These are phyloP conservation scores for Fusarium falciforme DNA, from an alignment of 2,329 filamentous ascomycete genomes.

Conservation along the genomic window DNA sequence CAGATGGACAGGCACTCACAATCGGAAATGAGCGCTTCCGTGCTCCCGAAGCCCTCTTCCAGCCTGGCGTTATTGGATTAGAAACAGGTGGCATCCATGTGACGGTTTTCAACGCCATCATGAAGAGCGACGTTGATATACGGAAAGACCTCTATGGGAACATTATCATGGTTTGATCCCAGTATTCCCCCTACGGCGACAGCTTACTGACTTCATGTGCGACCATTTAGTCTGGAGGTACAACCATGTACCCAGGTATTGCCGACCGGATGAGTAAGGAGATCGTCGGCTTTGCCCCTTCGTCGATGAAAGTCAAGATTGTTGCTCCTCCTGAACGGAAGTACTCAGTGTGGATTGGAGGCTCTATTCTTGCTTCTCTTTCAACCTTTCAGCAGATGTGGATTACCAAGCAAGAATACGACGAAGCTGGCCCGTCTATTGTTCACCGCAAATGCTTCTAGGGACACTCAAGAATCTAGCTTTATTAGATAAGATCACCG, in stretches of 20 bases:
- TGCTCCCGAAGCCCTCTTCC: slow-evolving; percentile 99
- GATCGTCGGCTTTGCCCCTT: slow-evolving; percentile 98
- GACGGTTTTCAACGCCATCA: slow-evolving; percentile 99
- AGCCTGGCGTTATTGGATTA: slow-evolving; percentile 97
- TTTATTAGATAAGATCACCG: neutral
- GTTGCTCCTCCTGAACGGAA: slow-evolving; percentile 99
- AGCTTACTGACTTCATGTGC: neutral
- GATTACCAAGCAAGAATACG: slow-evolving; percentile 99
- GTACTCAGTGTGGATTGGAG: slow-evolving; percentile 99
- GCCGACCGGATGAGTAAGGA: slow-evolving; percentile 99
- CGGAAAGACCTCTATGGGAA: slow-evolving; percentile 99
- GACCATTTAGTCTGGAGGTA: slow-evolving; percentile 92
- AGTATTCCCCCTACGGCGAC: neutral
- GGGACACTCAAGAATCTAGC: slow-evolving; percentile 57
- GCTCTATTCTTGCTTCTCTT: slow-evolving; percentile 98
- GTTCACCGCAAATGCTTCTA: slow-evolving; percentile 99
- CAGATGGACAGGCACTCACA: slow-evolving; percentile 99
- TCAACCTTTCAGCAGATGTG: slow-evolving; percentile 99
- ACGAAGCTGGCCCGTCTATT: slow-evolving; percentile 99
- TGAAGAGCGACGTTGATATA: slow-evolving; percentile 99
- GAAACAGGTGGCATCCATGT: slow-evolving; percentile 99
- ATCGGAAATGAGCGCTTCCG: slow-evolving; percentile 99
- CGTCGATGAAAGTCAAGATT: slow-evolving; percentile 99
- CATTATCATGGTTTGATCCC: slow-evolving; percentile 95
- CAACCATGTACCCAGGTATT: slow-evolving; percentile 99